A percentile compares a stretch with the other conserved stretches of the same genome.
These are phyloP conservation scores for Aleurites moluccanus DNA, from an alignment of 441 rosid genomes.

Conservation along the genomic window DNA sequence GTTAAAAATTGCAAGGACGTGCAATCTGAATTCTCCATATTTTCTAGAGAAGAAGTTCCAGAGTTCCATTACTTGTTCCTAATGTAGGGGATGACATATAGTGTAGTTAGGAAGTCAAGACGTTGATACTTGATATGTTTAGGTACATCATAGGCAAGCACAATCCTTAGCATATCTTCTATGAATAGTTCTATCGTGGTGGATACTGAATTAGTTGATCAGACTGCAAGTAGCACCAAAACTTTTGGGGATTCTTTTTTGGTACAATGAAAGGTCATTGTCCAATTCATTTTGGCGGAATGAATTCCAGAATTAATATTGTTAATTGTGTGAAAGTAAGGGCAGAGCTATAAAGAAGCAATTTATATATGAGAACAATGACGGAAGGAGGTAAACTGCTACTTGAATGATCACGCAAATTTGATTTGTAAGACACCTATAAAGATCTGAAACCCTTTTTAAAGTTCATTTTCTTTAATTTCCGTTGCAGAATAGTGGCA, in stretches of 20 bases:
- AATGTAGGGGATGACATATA: neutral
- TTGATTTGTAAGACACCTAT: neutral
- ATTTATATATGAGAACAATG: neutral
- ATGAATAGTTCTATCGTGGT: neutral
- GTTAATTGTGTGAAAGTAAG: neutral
- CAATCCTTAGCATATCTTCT: neutral
- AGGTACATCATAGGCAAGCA: neutral
- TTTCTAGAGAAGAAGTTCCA: neutral
- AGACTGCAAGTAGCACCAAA: neutral
- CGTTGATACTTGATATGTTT: neutral
- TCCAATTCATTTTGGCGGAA: neutral
- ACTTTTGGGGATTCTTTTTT: neutral
- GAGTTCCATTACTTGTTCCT: neutral
- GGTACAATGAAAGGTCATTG: neutral
- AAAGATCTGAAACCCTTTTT: neutral
- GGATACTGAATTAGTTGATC: conserved; percentile 1
- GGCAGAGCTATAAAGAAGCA: neutral
- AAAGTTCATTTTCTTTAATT: neutral
- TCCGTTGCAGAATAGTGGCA: neutral
- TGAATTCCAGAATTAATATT: neutral
- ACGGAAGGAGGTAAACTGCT: neutral
- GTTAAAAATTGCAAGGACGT: neutral
- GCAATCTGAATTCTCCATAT: neutral
- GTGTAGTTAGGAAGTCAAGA: neutral
- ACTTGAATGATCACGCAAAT: conserved; percentile 4